Evolutionary conservation across 2,329 filamentous ascomycete genomes (phyloP).

Genomic region (Colletotrichum euphorbiae): DNA sequence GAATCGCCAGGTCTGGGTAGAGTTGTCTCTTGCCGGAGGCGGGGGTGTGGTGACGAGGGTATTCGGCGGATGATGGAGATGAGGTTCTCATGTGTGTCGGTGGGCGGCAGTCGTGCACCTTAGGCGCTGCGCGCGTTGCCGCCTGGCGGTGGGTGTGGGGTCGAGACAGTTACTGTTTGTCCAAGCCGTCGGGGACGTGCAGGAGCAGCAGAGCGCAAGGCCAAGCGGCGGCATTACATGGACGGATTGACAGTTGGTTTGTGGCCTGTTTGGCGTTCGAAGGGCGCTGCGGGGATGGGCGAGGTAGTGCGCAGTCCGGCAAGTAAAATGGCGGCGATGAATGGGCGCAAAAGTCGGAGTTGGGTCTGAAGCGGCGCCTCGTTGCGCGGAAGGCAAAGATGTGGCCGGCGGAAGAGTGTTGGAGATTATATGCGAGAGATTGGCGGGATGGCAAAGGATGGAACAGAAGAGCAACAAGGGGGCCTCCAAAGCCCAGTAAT

Average conservation of each 20-base stretch:
- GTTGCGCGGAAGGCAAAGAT: background rate
- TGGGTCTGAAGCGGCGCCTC: conserved; percentile 17
- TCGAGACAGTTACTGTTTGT: conserved; percentile 35
- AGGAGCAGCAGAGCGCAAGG: conserved; percentile 35
- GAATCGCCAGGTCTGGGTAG: conserved; percentile 23
- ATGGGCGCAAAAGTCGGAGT: conserved; percentile 23
- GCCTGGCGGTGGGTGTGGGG: conserved; percentile 38
- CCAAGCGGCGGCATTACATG: conserved; percentile 39
- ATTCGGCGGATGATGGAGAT: conserved; percentile 24
- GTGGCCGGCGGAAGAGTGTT: conserved; percentile 14
- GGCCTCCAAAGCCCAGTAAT: background rate
- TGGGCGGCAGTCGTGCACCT: conserved; percentile 39
- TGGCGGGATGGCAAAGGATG: conserved; percentile 12
- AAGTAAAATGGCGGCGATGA: conserved; percentile 11
- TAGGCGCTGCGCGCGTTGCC: conserved; percentile 40
- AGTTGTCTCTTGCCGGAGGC: conserved; percentile 25
- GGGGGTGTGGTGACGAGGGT: conserved; percentile 10
- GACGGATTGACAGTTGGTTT: conserved; percentile 17
- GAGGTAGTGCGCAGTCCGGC: conserved; percentile 21
- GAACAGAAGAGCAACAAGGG: conserved; percentile 15
- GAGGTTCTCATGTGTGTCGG: conserved; percentile 40
- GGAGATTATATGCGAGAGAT: conserved; percentile 13
- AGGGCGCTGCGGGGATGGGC: conserved; percentile 21
- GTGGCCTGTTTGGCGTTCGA: conserved; percentile 25
- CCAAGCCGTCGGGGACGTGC: conserved; percentile 38